phyloP scores from a whole-genome alignment of 371 early-diverging fungal genomes.

The Lichtheimia ornata region DNA sequence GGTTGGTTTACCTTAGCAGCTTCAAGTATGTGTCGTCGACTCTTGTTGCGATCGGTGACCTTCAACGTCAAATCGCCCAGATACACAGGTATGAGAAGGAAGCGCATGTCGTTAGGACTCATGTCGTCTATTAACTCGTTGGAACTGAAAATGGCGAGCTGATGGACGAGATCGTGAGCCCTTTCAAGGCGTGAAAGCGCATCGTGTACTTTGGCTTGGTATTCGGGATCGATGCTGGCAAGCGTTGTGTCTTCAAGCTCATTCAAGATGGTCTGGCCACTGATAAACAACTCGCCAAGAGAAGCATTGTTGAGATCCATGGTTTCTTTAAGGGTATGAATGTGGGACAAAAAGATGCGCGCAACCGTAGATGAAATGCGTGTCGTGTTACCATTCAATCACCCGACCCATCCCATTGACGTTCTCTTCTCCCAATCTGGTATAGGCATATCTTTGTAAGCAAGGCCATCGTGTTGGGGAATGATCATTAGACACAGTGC shows the following conservation, averaged over 20 bases:
- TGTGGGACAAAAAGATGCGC: too few relatives aligned
- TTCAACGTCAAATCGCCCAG: conserved; percentile 72
- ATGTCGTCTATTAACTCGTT: conserved; percentile 91
- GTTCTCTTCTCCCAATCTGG: too few relatives aligned
- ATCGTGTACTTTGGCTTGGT: conserved; percentile 52
- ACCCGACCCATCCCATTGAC: too few relatives aligned
- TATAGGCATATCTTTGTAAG: too few relatives aligned
- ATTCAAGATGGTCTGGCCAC: conserved; percentile 25
- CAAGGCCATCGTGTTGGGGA: too few relatives aligned
- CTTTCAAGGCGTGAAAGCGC: conserved; percentile 47
- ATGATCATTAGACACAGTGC: too few relatives aligned
- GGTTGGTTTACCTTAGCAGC: conserved; percentile 48
- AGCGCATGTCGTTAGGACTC: conserved; percentile 78
- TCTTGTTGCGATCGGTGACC: conserved; percentile 28
- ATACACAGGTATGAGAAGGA: conserved; percentile 76
- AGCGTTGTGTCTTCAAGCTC: conserved; percentile 48
- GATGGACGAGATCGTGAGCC: conserved; percentile 55
- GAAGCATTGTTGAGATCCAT: conserved; percentile 25
- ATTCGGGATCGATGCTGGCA: conserved; percentile 43
- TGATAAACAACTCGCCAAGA: conserved; percentile 37
- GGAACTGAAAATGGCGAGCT: conserved; percentile 76
- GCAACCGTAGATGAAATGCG: too few relatives aligned
- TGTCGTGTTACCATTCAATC: too few relatives aligned
- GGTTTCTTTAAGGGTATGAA: too few relatives aligned
- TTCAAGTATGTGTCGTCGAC: conserved; percentile 49